phyloP scores from a whole-genome alignment of 345 rosid species.

The Linum usitatissimum region DNA sequence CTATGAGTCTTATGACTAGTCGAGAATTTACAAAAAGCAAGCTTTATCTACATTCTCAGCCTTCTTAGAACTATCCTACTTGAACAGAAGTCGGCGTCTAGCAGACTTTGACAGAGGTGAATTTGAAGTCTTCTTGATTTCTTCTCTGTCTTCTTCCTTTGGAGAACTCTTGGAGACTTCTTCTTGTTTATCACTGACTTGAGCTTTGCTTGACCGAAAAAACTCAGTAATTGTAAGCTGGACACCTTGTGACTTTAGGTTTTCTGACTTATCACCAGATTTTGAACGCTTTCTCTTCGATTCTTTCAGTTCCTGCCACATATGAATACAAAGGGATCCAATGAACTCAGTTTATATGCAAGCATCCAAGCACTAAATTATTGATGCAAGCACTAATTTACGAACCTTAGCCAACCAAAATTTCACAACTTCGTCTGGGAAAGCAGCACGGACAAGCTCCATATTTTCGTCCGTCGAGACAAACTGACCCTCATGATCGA shows the following conservation, averaged over 20 bases:
- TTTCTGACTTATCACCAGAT: conserved; percentile 22
- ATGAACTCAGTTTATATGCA: neutral
- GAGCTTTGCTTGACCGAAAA: conserved; percentile 54
- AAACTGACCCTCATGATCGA: conserved; percentile 41
- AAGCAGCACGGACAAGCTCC: conserved; percentile 56
- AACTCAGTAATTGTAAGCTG: conserved; percentile 65
- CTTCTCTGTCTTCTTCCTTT: conserved; percentile 25
- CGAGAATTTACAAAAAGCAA: conserved; percentile 1
- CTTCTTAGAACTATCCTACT: conserved; percentile 7
- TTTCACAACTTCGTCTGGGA: conserved; percentile 49
- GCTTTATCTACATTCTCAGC: neutral
- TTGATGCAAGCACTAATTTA: neutral
- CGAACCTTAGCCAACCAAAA: conserved; percentile 63
- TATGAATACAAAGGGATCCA: conserved; percentile 10
- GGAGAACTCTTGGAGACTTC: conserved; percentile 17
- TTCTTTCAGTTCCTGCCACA: conserved; percentile 40
- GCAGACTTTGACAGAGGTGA: conserved; percentile 51
- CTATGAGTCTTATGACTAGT: neutral
- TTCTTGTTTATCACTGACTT: conserved; percentile 21
- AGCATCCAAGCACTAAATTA: neutral
- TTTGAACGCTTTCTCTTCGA: conserved; percentile 29
- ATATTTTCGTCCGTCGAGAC: conserved; percentile 66
- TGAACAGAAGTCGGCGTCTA: conserved; percentile 32
- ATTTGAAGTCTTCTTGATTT: conserved; percentile 38
- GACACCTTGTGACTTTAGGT: conserved; percentile 34